Evolutionary conservation across 352 stramenopile species (phyloP), one percentile per base, ranked within the genome.

Genomic region (Pythium oligandrum): DNA sequence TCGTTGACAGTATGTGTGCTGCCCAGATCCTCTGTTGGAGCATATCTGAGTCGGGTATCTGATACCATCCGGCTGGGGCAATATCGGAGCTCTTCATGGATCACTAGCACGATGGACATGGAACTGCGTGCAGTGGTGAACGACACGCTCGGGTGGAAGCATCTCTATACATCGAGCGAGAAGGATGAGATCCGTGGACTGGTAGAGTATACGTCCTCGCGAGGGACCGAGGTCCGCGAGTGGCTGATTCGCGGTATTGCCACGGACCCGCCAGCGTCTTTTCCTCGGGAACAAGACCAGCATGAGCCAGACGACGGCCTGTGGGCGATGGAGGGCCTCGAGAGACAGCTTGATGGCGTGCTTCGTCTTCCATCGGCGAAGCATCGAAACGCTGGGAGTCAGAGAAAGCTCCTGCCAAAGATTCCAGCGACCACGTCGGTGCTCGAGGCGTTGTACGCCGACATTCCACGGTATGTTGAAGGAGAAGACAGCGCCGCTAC

Each of bases 161-260:
- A 79, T 43, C 70, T 72, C n/a, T 90, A 75, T 61, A 57, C 65
- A 39, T 80, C 70, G 7, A 63, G 49, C 0, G 71, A 86, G 42
- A 53, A 73, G 6, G 30, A 36, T 0, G 62, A 75, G 35, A 66
- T 68, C 45, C 79, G 79, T 5, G 85, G 75, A 32, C 62, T 90
- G 4, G 71, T 88, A 33, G 47, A 64, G 39, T 57, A 73, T 26
- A 26, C 17, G 17, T 26, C 17, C 17, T 70, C 71, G 30, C 32
- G 36, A 12, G 2, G 42, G 3, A 6, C 11, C 37, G 42, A 44
- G 44, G 55, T 60, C 0, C 47, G 55, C 9, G 51, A 68, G 44
- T 64, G 61, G 55, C 51, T 64, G 6, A 38, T 68, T n/a, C 51
- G 48, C 2, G 17, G 17, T 26, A 26, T 26, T 26, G 17, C 17